phyloP scores from a whole-genome alignment of 1,284 basidiomycete genomes.

The Sanghuangporus weigelae region DNA sequence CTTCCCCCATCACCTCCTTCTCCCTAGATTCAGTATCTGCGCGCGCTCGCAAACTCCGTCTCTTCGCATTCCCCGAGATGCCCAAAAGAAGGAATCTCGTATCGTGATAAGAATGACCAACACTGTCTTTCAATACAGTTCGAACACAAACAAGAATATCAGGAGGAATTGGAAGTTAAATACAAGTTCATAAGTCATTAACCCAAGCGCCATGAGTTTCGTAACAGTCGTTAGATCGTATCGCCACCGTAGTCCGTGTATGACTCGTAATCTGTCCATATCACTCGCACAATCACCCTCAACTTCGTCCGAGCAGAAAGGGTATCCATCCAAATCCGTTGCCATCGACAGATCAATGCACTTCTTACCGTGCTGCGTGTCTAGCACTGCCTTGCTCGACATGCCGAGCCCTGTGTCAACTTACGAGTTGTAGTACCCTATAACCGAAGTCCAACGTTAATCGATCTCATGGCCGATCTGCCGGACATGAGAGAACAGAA shows the following conservation, averaged over 20 bases:
- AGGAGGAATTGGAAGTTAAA: background rate
- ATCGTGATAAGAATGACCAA: background rate
- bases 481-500: conserved; percentile 17
- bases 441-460: conserved; percentile 22
- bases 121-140: background rate
- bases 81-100: background rate
- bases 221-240: conserved; percentile 7
- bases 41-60: background rate
- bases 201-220: background rate
- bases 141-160: background rate
- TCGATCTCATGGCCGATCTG: conserved; percentile 13
- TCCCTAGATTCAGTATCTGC: background rate
- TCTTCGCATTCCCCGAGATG: background rate
- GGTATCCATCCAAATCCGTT: background rate
- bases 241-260: background rate
- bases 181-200: background rate
- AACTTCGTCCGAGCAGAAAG: background rate
- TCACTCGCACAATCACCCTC: background rate
- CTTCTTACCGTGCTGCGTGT: background rate
- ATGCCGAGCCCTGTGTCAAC: background rate
- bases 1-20: conserved; percentile 1
- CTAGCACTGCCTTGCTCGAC: background rate
- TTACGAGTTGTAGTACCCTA: conserved; percentile 26
- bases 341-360: conserved; percentile 1
- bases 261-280: background rate